Evolutionary conservation across 2,329 filamentous ascomycete genomes (phyloP).

Genomic region (Blastomyces percursus): DNA sequence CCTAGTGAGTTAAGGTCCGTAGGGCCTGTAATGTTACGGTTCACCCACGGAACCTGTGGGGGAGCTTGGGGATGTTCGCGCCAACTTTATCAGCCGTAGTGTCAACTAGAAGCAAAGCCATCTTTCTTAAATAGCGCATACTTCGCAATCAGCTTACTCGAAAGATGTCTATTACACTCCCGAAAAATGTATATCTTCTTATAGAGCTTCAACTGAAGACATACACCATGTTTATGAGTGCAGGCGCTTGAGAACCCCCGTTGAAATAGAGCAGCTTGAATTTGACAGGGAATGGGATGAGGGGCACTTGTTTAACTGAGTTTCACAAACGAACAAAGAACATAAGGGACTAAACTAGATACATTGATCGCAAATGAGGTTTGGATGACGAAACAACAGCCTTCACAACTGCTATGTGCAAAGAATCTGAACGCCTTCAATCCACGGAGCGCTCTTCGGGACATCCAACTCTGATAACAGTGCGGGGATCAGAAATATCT

Average conservation of each 20-base stretch:
- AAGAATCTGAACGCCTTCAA: not conserved
- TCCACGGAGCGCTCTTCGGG: not conserved
- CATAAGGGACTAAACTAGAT: not conserved
- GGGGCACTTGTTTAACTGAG: not conserved
- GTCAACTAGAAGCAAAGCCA: too few relatives aligned
- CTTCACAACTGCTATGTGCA: not conserved
- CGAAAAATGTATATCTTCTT: not conserved
- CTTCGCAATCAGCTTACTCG: too few relatives aligned
- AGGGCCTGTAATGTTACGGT: too few relatives aligned
- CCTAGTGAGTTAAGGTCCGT: too few relatives aligned
- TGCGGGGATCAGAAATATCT: not conserved
- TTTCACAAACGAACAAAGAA: not conserved
- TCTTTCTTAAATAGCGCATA: not conserved
- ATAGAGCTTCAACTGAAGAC: not conserved
- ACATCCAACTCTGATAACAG: not conserved
- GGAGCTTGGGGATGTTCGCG: not conserved
- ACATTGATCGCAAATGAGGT: not conserved
- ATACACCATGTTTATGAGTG: not conserved
- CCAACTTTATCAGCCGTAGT: not conserved
- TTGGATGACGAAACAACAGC: not conserved
- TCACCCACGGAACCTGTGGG: too few relatives aligned
- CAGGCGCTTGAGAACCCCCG: not conserved
- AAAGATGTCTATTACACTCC: too few relatives aligned
- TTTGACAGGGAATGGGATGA: not conserved
- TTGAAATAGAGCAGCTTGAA: not conserved